phyloP scores from a whole-genome alignment of 176 grass and related monocot species.

The Tuctoria greenei region DNA sequence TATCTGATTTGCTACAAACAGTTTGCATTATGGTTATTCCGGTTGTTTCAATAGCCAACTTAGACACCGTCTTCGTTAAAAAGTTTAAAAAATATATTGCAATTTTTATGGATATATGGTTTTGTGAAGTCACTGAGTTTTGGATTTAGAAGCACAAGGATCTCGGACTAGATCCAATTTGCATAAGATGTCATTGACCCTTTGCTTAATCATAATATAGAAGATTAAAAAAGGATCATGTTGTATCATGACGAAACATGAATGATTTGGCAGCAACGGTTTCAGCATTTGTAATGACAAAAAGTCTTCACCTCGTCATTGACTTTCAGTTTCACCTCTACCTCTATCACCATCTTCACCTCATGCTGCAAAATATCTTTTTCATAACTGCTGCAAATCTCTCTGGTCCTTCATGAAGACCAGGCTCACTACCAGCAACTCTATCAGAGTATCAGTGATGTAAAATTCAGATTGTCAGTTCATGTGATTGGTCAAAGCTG shows the following conservation, averaged over 20 bases:
- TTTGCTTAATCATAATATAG: not conserved
- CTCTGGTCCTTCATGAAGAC: not conserved
- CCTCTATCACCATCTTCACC: not conserved
- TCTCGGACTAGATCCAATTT: not conserved
- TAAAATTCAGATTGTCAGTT: not conserved
- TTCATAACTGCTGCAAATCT: not conserved
- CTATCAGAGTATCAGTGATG: not conserved
- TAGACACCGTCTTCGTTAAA: not conserved
- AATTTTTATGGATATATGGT: not conserved
- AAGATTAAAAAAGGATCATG: not conserved
- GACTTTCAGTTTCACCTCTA: not conserved
- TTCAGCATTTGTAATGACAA: not conserved
- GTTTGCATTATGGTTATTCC: not conserved
- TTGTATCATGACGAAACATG: not conserved
- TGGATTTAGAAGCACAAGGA: not conserved
- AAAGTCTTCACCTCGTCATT: not conserved
- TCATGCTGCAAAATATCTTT: not conserved
- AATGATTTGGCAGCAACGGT: not conserved
- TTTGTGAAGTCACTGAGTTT: not conserved
- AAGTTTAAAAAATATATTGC: not conserved
- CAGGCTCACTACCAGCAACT: not conserved
- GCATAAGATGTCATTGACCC: not conserved
- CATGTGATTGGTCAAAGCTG: not conserved
- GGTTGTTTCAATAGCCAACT: not conserved
- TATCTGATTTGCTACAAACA: not conserved